phyloP scores from a whole-genome alignment of 1,139 yeast species.

The Blastobotrys capitulatus region DNA sequence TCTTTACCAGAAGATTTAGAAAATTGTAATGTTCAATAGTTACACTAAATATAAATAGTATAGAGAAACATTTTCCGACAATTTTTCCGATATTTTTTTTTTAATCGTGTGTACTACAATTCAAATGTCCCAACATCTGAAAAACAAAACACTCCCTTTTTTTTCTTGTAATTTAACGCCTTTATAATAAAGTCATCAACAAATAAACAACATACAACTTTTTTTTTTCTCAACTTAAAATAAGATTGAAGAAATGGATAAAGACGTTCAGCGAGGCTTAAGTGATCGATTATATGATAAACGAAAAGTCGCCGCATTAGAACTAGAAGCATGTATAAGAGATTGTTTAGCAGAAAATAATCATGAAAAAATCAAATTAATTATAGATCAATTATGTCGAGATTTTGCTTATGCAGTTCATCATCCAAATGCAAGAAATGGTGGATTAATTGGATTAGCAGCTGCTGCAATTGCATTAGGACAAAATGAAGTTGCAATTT shows the following conservation, averaged over 20 bases:
- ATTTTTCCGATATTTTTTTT: no score
- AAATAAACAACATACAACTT: no score
- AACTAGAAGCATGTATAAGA: slow-evolving; percentile 75
- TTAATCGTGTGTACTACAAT: no score
- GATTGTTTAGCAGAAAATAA: slow-evolving; percentile 66
- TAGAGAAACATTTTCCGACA: no score
- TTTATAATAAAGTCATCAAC: no score
- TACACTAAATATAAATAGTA: no score
- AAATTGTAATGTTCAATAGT: slow-evolving; percentile 14
- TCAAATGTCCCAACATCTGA: no score
- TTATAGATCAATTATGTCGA: slow-evolving; percentile 61
- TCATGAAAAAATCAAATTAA: slow-evolving; percentile 57
- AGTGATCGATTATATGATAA: slow-evolving; percentile 90
- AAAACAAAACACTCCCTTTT: no score
- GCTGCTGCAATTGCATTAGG: slow-evolving; percentile 78
- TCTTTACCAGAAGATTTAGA: slow-evolving; percentile 14
- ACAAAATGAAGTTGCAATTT: slow-evolving; percentile 59
- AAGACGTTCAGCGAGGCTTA: slow-evolving; percentile 72
- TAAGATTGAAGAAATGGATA: no score
- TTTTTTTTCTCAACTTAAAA: no score
- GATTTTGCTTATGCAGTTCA: slow-evolving; percentile 75
- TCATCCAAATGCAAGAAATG: slow-evolving; percentile 69
- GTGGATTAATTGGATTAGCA: slow-evolving; percentile 72
- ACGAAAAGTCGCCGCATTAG: slow-evolving; percentile 90
- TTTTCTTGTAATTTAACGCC: no score